phyloP scores from a whole-genome alignment of 2,329 filamentous ascomycete genomes.

The Epichloe sp. region DNA sequence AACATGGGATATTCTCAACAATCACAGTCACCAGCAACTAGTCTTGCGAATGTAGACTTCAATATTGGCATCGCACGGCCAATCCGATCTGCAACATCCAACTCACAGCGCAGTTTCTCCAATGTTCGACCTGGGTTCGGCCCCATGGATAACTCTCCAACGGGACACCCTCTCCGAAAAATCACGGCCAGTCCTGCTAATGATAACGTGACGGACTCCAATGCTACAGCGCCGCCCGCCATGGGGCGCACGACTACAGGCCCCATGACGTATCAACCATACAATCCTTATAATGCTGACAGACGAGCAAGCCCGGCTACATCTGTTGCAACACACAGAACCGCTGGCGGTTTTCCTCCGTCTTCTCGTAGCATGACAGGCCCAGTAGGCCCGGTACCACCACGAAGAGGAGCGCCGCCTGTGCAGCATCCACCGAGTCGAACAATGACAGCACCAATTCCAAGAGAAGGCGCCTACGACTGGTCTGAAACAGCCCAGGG shows the following conservation, averaged over 20 bases:
- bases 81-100: conserved; percentile 22
- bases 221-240: conserved; percentile 9
- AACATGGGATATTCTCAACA: conserved; percentile 41
- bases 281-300: conserved; percentile 13
- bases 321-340: conserved; percentile 13
- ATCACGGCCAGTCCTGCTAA: conserved; percentile 18
- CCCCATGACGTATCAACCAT: conserved; percentile 9
- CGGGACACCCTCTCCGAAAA: conserved; percentile 7
- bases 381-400: conserved; percentile 9
- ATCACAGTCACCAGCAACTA: conserved; percentile 23
- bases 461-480: neutral
- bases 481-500: conserved; percentile 15
- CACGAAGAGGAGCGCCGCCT: conserved; percentile 20
- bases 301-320: conserved; percentile 22
- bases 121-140: conserved; percentile 9
- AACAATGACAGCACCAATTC: conserved; percentile 31
- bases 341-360: conserved; percentile 9
- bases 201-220: conserved; percentile 17
- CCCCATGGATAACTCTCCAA: conserved; percentile 9
- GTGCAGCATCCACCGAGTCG: conserved; percentile 25
- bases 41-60: conserved; percentile 18
- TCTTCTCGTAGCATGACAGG: conserved; percentile 26
- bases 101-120: conserved; percentile 21
- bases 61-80: conserved; percentile 12
- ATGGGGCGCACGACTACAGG: conserved; percentile 4